A percentile compares a stretch with the other conserved stretches of the same genome.
Evolutionary conservation across 768 basidiomycete genomes (phyloP).

Genomic region (Pulveroboletus sp.): DNA sequence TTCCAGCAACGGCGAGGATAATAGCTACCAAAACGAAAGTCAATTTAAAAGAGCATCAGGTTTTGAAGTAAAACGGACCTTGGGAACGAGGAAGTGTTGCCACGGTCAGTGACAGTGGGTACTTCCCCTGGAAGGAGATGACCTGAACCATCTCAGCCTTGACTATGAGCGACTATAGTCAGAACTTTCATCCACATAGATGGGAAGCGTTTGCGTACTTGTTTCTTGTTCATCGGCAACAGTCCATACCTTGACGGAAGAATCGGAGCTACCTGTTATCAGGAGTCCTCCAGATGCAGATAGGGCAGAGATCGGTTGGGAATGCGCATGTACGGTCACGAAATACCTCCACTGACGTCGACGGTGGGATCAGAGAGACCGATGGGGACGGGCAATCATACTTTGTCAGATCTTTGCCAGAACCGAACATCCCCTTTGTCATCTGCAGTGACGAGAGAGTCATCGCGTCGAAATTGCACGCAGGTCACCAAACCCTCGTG

Average conservation of each 20-base stretch:
- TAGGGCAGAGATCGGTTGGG: conserved; percentile 67
- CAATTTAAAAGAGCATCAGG: neutral
- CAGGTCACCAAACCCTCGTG: conserved; percentile 76
- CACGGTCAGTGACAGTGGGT: conserved; percentile 70
- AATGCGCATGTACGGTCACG: conserved; percentile 55
- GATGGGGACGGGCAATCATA: conserved; percentile 2
- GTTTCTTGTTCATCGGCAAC: conserved; percentile 28
- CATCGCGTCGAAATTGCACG: conserved; percentile 59
- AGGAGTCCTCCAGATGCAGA: conserved; percentile 48
- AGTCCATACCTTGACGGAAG: conserved; percentile 73
- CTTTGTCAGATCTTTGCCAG: conserved; percentile 49
- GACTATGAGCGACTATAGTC: conserved; percentile 25
- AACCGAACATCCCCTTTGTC: conserved; percentile 63
- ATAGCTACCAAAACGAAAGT: conserved; percentile 37
- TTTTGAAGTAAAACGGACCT: conserved; percentile 42
- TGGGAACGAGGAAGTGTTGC: conserved; percentile 62
- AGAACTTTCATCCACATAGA: conserved; percentile 2
- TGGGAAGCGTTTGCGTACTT: conserved; percentile 22
- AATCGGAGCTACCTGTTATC: conserved; percentile 83
- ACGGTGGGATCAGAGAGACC: conserved; percentile 12
- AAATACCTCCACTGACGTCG: conserved; percentile 54
- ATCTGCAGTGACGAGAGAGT: conserved; percentile 68
- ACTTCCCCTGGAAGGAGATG: conserved; percentile 63
- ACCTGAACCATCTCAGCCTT: conserved; percentile 49
- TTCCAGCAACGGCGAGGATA: conserved; percentile 81